Evolutionary conservation across 2,329 filamentous ascomycete genomes (phyloP).

Genomic region (Scedosporium minutisporum): DNA sequence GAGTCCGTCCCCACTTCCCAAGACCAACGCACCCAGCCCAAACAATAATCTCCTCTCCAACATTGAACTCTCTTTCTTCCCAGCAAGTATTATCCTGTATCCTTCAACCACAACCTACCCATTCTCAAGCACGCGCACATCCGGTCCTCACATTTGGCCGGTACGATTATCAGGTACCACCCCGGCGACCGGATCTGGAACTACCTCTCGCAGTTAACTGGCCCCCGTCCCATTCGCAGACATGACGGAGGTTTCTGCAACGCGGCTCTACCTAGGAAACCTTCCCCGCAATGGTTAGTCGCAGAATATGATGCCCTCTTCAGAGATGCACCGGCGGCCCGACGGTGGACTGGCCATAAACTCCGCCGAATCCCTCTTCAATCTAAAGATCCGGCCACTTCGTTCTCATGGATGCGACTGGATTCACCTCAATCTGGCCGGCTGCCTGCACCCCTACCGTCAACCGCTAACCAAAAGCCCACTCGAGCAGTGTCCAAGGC

Average conservation of each 20-base stretch:
- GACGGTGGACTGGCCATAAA: neutral
- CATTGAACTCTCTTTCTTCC: too few species aligned
- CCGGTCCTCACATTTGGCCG: neutral
- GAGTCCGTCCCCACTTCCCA: too few species aligned
- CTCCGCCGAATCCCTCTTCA: neutral
- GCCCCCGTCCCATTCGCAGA: slow-evolving; percentile 20
- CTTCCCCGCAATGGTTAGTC: slow-evolving; percentile 86
- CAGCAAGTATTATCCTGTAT: too few species aligned
- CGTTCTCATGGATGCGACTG: neutral
- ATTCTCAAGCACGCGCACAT: neutral
- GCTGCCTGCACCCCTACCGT: neutral
- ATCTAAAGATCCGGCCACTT: slow-evolving; percentile 7
- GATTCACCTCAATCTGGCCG: neutral
- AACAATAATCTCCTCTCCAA: too few species aligned
- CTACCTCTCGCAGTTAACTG: neutral
- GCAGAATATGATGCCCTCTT: slow-evolving; percentile 8
- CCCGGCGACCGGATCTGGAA: neutral
- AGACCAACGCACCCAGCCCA: too few species aligned
- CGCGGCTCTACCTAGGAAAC: slow-evolving; percentile 94
- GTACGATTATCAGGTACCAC: neutral
- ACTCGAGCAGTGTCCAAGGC: slow-evolving; percentile 73
- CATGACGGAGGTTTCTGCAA: slow-evolving; percentile 86
- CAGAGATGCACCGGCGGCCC: neutral
- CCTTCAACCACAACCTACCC: too few species aligned
- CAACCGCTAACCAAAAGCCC: neutral